Base-by-base conservation (phyloP, 805 yeast species). In the Ogataea henricii region DNA sequence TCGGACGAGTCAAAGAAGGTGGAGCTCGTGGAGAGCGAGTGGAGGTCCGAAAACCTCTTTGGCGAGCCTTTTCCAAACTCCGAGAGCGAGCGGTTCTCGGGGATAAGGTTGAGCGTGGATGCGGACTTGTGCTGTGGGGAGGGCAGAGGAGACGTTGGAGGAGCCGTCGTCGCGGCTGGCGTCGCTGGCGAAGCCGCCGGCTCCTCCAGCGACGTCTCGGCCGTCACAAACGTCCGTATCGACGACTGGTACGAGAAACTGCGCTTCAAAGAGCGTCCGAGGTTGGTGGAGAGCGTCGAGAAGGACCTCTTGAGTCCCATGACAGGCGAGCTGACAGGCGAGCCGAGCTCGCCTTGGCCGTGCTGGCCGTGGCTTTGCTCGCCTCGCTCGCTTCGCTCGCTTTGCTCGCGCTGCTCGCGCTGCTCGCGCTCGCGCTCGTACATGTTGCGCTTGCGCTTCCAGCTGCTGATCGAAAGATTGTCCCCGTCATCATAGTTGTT, bases 371-470 rank as follows among this genome's bases (percentile, higher is more conserved):
- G 37, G 30, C 47, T 16, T n/a, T 13, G 17, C 17, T 30, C 34
- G 7, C n/a, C n/a, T 14, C 34, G 16, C 34, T 17, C 6, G 34
- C 17, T 8, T n/a, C 34, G 7, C 34, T 17, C 6, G n/a, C n/a
- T n/a, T n/a, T n/a, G n/a, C n/a, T n/a, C n/a, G n/a, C n/a, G n/a
- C n/a, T n/a, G n/a, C n/a, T n/a, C 34, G 14, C 30, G 30, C 46
- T 30, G n/a, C n/a, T 30, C 34, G 8, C 13, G 14, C 51, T 49
- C 44, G 3, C 45, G 32, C 45, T 57, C 81, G 51, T 67, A 78
- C 47, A 73, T 73, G 45, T 73, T 74, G 51, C 82, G 62, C 57
- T 79, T 79, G 23, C 71, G 66, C 36, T 72, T 71, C 83, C 83
- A 79, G 18, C 81, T 76, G 49, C 73, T 74, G 20, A 79, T 73